phyloP scores from a whole-genome alignment of 75 land plant species.

The Adiantum capillusveneris region DNA sequence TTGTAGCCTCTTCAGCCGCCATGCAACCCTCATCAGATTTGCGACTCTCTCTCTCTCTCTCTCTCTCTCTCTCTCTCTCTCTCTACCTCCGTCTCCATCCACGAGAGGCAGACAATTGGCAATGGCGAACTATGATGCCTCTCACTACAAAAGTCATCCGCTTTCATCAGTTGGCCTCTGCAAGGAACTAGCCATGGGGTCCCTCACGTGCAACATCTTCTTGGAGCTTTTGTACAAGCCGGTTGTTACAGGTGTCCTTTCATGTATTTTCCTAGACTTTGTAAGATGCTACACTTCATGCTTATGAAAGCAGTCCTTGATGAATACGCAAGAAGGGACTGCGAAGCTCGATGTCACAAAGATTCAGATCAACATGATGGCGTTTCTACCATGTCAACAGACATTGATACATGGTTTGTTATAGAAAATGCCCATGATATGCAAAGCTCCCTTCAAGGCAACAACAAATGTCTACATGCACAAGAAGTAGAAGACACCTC shows the following conservation, averaged over 20 bases:
- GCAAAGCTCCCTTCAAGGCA: too few relatives aligned
- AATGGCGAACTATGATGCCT: too few relatives aligned
- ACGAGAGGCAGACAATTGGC: too few relatives aligned
- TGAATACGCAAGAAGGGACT: conserved; percentile 43
- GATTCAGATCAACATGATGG: background rate
- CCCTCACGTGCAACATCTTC: background rate
- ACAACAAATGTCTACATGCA: too few relatives aligned
- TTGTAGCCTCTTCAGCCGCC: too few relatives aligned
- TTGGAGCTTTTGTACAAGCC: too few relatives aligned
- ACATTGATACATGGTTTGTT: too few relatives aligned
- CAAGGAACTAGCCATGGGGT: background rate
- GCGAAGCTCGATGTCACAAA: conserved; percentile 38
- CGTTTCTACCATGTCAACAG: background rate
- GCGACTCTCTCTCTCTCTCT: too few relatives aligned
- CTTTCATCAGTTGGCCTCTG: background rate
- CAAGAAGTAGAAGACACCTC: conserved; percentile 6
- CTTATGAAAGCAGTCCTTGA: conserved; percentile 45
- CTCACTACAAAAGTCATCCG: background rate
- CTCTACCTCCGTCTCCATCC: too few relatives aligned
- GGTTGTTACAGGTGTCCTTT: conserved; percentile 19
- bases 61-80: too few relatives aligned
- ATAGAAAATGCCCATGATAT: too few relatives aligned
- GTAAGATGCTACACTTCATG: conserved; percentile 54
- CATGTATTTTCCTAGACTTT: conserved; percentile 59
- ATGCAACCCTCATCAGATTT: too few relatives aligned